phyloP scores from a whole-genome alignment of 2,329 filamentous ascomycete genomes.

The Davidsoniella eucalypti region DNA sequence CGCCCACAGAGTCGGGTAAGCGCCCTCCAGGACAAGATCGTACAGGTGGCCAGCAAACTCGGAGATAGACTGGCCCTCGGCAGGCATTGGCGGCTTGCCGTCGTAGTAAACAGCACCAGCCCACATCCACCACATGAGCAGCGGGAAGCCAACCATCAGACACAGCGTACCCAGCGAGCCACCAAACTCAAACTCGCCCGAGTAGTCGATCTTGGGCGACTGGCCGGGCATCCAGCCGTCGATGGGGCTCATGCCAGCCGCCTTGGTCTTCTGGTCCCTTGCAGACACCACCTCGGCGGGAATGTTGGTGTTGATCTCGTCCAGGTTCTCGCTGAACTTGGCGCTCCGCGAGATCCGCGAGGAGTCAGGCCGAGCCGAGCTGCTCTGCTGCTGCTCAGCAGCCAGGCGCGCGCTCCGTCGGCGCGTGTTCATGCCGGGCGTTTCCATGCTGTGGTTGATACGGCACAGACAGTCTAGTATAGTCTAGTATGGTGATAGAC shows the following conservation, averaged over 20 bases:
- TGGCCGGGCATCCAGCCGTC: slow-evolving; percentile 44
- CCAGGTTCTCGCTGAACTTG: slow-evolving; percentile 12
- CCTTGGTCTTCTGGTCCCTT: slow-evolving; percentile 18
- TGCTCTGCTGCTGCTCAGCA: slow-evolving; percentile 10
- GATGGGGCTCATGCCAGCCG: slow-evolving; percentile 18
- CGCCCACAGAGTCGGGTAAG: slow-evolving; percentile 65
- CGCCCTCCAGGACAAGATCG: slow-evolving; percentile 62
- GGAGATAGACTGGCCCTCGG: slow-evolving; percentile 44
- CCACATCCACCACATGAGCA: slow-evolving; percentile 99
- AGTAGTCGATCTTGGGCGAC: slow-evolving; percentile 47
- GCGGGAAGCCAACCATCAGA: slow-evolving; percentile 89
- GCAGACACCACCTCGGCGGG: slow-evolving; percentile 1
- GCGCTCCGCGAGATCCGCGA: slow-evolving; percentile 4
- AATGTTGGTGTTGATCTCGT: background rate
- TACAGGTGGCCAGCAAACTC: slow-evolving; percentile 60
- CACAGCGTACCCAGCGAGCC: slow-evolving; percentile 61
- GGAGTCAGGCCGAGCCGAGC: slow-evolving; percentile 1
- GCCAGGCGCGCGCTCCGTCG: slow-evolving; percentile 5
- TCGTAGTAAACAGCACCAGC: slow-evolving; percentile 85
- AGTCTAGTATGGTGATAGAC: too few species aligned
- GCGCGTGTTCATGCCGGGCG: background rate
- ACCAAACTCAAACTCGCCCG: slow-evolving; percentile 65
- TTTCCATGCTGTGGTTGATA: background rate
- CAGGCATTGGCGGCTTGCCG: slow-evolving; percentile 58
- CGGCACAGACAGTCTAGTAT: too few species aligned